These are phyloP conservation scores for Petunia axillaris DNA, from an alignment of 257 asterid genomes.

Conservation along the genomic window DNA sequence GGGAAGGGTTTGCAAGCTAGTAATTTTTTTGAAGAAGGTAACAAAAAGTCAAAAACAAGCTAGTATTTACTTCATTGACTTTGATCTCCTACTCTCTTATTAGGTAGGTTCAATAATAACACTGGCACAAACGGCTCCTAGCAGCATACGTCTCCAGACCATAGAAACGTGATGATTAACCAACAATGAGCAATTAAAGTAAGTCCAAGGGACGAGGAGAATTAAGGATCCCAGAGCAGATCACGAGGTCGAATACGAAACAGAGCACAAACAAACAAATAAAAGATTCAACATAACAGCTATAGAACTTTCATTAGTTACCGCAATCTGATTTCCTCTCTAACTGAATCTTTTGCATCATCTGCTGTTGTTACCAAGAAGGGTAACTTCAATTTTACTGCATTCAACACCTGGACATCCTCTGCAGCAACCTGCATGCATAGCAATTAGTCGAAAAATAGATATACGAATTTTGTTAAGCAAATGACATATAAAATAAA, in stretches of 20 bases:
- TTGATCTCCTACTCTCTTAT: constrained; percentile 1
- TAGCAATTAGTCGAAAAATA: constrained; percentile 26
- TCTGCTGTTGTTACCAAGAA: constrained; percentile 88
- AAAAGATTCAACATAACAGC: constrained; percentile 17
- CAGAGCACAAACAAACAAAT: not conserved
- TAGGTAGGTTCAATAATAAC: not conserved
- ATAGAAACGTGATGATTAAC: not conserved
- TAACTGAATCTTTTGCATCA: constrained; percentile 72
- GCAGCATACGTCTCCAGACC: not conserved
- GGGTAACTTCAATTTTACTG: constrained; percentile 82
- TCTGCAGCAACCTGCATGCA: constrained; percentile 79
- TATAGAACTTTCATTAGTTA: constrained; percentile 30
- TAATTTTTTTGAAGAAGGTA: too few relatives aligned
- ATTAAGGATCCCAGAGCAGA: not conserved
- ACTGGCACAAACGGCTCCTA: not conserved
- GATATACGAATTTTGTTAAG: not conserved
- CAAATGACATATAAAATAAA: not conserved
- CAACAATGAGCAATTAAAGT: not conserved
- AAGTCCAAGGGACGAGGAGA: not conserved
- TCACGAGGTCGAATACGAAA: not conserved
- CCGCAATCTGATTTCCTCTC: constrained; percentile 96
- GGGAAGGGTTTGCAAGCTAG: not conserved
- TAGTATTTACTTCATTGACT: not conserved
- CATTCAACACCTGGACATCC: constrained; percentile 72
- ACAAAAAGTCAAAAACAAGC: too few relatives aligned